Evolutionary conservation across 768 basidiomycete species (phyloP), one percentile per base, ranked within the genome.

Genomic region (Hypsizygus marmoreus): DNA sequence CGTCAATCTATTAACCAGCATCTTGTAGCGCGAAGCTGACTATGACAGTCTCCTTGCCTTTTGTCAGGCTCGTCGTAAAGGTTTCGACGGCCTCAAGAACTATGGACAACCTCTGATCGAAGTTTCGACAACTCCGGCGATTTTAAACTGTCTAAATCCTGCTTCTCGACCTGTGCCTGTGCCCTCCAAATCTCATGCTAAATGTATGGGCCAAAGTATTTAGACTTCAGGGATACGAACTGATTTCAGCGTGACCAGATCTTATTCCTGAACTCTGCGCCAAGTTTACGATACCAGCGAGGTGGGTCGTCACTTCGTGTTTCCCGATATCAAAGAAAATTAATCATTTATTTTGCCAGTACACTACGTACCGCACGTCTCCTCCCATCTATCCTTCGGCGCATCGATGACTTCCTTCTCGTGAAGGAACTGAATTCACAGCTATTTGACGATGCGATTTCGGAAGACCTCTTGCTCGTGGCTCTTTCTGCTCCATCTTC

Each of bases 221-320:
- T 9, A 19, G n/a, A n/a, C n/a, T 19, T 45, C 6, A n/a, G 25
- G 20, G 7, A 17, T 28, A 9, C 17, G 4, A 19, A 14, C 20
- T 45, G 22, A 45, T 13, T 4, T 20, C n/a, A n/a, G n/a, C n/a
- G 7, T 12, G 42, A 40, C 7, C 59, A 92, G 90, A 87, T 61
- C 71, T 92, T 30, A 89, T 92, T 55, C 91, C 91, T n/a, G 91
- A 92, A 61, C 68, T 91, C 12, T 88, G 84, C 58, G 76, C 75
- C 32, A 86, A 80, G 57, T 82, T 79, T 58, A 84, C 82, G 8
- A 70, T 91, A 48, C 81, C 88, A 26, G 85, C 85, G 19, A 88
- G 83, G 90, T 86, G 52, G 53, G 61, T 59, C 32, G 33, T 51
- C 37, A 39, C 47, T 40, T 28, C 9, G 20, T 46, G 25, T 10